phyloP scores from a whole-genome alignment of 352 stramenopile species.

The Blastocystis sp. region DNA sequence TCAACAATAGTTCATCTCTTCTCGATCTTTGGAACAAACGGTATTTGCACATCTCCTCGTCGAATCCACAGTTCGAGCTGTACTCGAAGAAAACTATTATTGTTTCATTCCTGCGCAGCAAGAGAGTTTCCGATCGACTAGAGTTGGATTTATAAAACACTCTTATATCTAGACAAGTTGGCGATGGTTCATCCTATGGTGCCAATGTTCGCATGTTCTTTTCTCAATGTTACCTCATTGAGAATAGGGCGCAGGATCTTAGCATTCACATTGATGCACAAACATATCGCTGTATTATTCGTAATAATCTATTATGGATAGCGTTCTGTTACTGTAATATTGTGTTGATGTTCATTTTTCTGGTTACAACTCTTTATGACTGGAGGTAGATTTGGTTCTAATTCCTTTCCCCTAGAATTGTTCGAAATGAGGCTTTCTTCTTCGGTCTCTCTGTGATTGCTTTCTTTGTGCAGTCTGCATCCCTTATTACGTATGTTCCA shows the following conservation, averaged over 20 bases:
- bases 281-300: not conserved
- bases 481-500: slow-evolving; percentile 46
- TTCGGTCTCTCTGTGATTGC: slow-evolving; percentile 7
- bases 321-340: slow-evolving; percentile 39
- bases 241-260: not conserved
- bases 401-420: not conserved
- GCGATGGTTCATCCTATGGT: not conserved
- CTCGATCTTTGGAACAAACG: slow-evolving; percentile 56
- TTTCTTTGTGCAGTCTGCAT: slow-evolving; percentile 23
- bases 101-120: slow-evolving; percentile 5
- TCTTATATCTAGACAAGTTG: not conserved
- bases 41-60: slow-evolving; percentile 15
- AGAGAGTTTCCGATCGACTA: slow-evolving; percentile 5
- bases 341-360: not conserved
- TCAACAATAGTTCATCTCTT: slow-evolving; percentile 46
- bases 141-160: not conserved
- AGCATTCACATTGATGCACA: not conserved
- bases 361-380: not conserved
- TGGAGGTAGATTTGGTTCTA: not conserved
- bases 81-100: slow-evolving; percentile 53
- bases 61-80: not conserved
- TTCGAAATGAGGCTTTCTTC: slow-evolving; percentile 27
- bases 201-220: slow-evolving; percentile 46
- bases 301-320: not conserved
- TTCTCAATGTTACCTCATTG: slow-evolving; percentile 51